Conservation (phyloP, 2,329 filamentous ascomycete species). For the Phyllosticta citriasiana region DNA sequence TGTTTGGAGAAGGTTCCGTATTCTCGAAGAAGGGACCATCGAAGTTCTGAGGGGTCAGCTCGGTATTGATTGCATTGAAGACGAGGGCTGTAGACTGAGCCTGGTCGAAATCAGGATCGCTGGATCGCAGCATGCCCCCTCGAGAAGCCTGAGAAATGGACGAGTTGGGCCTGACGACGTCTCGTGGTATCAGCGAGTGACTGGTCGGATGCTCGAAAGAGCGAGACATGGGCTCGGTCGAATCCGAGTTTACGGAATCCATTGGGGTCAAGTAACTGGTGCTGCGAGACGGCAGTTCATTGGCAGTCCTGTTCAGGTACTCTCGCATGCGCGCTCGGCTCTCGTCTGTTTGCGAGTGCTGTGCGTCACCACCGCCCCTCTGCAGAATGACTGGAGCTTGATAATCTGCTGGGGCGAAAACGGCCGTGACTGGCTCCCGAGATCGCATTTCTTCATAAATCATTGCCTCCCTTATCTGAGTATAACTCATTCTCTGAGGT, state of each 20-base stretch:
- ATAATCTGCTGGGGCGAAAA: background rate
- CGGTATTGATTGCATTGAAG: background rate
- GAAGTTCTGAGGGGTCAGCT: slow-evolving; percentile 26
- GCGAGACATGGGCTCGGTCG: background rate
- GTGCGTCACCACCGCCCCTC: background rate
- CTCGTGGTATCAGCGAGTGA: background rate
- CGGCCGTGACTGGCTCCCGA: background rate
- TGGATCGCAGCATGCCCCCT: background rate
- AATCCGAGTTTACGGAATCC: background rate
- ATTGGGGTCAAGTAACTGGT: background rate
- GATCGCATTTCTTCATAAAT: background rate
- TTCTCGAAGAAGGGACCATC: slow-evolving; percentile 28
- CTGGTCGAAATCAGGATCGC: slow-evolving; percentile 2
- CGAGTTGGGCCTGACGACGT: background rate
- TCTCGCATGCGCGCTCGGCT: slow-evolving; percentile 8
- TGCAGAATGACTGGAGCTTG: background rate
- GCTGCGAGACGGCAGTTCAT: background rate
- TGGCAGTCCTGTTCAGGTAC: slow-evolving; percentile 3
- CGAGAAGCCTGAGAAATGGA: slow-evolving; percentile 3
- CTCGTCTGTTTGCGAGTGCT: background rate
- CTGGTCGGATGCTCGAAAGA: background rate
- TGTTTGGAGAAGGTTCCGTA: slow-evolving; percentile 18
- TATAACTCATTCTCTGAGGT: background rate
- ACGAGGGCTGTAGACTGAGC: background rate
- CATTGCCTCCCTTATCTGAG: background rate